Evolutionary conservation across 169 alveolate species (phyloP).

Genomic region (Cyclospora cayetanensis): DNA sequence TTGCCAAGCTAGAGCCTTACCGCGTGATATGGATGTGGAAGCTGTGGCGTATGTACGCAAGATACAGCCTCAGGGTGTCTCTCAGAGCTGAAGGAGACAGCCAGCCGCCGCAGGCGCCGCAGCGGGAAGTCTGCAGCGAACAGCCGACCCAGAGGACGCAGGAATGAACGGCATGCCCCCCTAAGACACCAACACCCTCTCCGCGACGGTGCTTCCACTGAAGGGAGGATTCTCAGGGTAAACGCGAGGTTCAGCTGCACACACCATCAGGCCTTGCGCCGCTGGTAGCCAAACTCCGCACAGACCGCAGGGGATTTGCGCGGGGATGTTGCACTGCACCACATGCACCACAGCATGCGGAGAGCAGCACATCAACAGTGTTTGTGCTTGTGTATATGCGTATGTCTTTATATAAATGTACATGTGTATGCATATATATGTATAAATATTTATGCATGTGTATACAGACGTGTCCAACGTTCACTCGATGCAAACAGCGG

Average conservation of each 20-base stretch:
- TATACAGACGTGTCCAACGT: too few species aligned
- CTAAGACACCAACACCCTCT: too few species aligned
- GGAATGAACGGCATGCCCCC: too few species aligned
- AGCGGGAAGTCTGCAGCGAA: neutral
- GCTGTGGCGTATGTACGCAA: neutral
- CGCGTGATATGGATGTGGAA: neutral
- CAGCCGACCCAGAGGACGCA: neutral
- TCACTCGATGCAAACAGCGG: too few species aligned
- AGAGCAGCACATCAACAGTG: neutral
- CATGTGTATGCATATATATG: too few species aligned
- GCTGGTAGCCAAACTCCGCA: neutral
- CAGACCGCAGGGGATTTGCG: constrained; percentile 3
- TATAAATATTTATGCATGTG: too few species aligned
- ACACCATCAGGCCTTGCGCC: neutral
- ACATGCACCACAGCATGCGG: neutral
- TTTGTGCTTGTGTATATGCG: too few species aligned
- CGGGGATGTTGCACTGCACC: constrained; percentile 19
- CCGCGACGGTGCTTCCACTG: too few species aligned
- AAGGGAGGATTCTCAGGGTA: too few species aligned
- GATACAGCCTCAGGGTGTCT: constrained; percentile 1
- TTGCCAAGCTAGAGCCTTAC: too few species aligned
- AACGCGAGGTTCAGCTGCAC: too few species aligned
- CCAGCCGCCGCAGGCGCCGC: constrained; percentile 25
- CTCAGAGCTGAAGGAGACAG: constrained; percentile 6
- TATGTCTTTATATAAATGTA: too few species aligned